Evolutionary conservation across 225 moss, liverwort and hornwort species (phyloP).

Genomic region (Straminergon stramineum): DNA sequence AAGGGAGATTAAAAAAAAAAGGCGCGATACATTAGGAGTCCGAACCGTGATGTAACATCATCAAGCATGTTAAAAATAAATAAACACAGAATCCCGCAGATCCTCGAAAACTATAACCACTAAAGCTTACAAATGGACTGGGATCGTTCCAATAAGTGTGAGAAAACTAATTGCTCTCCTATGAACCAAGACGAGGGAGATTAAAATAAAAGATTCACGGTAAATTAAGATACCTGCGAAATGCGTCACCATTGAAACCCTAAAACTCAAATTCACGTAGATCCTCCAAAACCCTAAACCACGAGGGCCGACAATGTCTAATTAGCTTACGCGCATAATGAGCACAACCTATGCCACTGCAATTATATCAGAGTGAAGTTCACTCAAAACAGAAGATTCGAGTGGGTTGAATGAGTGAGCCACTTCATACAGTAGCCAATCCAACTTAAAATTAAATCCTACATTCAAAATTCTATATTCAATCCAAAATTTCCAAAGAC

Average conservation of each 20-base stretch:
- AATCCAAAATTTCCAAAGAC: neutral
- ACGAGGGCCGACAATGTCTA: neutral
- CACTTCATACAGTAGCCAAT: neutral
- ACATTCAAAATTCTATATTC: neutral
- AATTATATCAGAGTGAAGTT: neutral
- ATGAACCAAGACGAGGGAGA: neutral
- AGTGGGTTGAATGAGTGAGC: neutral
- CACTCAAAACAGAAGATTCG: neutral
- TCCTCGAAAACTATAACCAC: neutral
- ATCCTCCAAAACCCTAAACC: neutral
- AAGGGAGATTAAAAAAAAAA: neutral
- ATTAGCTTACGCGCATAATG: neutral
- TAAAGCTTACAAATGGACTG: neutral
- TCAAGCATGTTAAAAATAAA: neutral
- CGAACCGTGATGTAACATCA: neutral
- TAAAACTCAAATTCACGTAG: neutral
- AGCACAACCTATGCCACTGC: neutral
- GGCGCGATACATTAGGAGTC: neutral
- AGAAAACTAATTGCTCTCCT: neutral
- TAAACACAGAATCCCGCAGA: neutral
- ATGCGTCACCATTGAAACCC: neutral
- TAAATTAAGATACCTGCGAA: neutral
- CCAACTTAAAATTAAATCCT: neutral
- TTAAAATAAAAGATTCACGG: neutral
- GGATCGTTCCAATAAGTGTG: neutral